Evolutionary conservation across 139 green algal genomes (phyloP).

Genomic region (Gonium pectorale): DNA sequence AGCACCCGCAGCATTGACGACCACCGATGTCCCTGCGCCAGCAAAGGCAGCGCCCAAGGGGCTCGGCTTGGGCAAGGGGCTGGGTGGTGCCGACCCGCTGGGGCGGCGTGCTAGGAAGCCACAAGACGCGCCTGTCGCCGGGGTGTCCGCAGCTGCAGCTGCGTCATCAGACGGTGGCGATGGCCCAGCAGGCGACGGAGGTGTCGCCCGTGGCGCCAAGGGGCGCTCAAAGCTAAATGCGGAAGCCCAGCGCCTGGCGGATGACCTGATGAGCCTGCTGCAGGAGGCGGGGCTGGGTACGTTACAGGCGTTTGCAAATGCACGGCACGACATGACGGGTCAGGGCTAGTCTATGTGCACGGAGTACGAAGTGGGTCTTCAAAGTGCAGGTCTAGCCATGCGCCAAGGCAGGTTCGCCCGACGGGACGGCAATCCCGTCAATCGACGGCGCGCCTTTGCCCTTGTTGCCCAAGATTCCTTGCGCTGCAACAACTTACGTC

Average conservation of each 20-base stretch:
- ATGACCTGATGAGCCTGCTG: conserved; percentile 58
- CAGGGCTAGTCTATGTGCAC: too few species aligned
- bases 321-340: too few species aligned
- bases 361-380: too few species aligned
- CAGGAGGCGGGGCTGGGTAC: conserved; percentile 36
- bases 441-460: too few species aligned
- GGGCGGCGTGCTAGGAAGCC: neutral
- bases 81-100: neutral
- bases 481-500: too few species aligned
- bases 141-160: neutral
- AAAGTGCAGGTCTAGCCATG: too few species aligned
- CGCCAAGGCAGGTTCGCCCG: too few species aligned
- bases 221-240: conserved; percentile 1
- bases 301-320: too few species aligned
- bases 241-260: conserved; percentile 57
- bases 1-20: too few species aligned
- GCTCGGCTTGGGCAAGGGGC: neutral
- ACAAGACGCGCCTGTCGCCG: neutral
- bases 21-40: too few species aligned
- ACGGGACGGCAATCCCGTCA: too few species aligned
- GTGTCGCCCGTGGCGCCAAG: neutral
- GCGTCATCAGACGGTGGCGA: neutral
- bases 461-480: too few species aligned
- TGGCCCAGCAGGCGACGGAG: neutral
- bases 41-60: neutral